A percentile compares a stretch with the other conserved stretches of the same genome.
phyloP scores from a whole-genome alignment of 805 yeast genomes.

The Ogataea paradorogensis region DNA sequence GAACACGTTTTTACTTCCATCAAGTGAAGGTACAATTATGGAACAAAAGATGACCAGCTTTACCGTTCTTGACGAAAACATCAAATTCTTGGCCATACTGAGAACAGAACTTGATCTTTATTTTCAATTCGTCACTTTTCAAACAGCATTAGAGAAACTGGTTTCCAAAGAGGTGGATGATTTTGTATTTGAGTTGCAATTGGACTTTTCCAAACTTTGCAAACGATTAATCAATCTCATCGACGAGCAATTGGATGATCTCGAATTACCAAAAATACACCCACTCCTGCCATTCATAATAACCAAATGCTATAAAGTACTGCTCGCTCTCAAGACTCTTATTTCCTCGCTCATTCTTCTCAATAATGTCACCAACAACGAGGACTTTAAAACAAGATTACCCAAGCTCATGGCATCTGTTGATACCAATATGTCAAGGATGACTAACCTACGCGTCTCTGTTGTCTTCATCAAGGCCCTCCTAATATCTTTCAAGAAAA shows the following conservation, averaged over 20 bases:
- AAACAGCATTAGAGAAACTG: slow-evolving; percentile 1
- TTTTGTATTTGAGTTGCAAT: slow-evolving; percentile 29
- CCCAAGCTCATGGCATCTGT: slow-evolving; percentile 24
- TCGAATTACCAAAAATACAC: slow-evolving; percentile 25
- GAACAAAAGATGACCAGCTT: background rate
- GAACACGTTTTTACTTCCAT: slow-evolving; percentile 13
- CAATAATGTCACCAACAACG: slow-evolving; percentile 19
- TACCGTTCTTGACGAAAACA: slow-evolving; percentile 16
- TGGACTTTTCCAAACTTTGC: slow-evolving; percentile 28
- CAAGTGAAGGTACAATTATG: background rate
- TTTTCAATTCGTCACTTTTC: slow-evolving; percentile 13
- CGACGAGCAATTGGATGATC: slow-evolving; percentile 32
- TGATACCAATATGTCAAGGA: slow-evolving; percentile 16
- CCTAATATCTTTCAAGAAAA: slow-evolving; percentile 6
- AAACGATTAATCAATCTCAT: slow-evolving; percentile 29
- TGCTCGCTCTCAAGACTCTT: slow-evolving; percentile 18
- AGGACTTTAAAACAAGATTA: slow-evolving; percentile 25
- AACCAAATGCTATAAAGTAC: slow-evolving; percentile 27
- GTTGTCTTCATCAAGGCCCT: slow-evolving; percentile 19
- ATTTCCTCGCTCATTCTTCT: slow-evolving; percentile 24
- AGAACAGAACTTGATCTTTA: slow-evolving; percentile 24
- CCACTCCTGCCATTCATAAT: slow-evolving; percentile 27
- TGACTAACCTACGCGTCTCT: slow-evolving; percentile 18
- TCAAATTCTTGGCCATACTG: slow-evolving; percentile 28
- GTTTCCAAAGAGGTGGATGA: slow-evolving; percentile 23